Percentiles rank a stretch among this genome's conserved stretches.
Conservation (phyloP, 2,329 filamentous ascomycete genomes). For the Coleophoma cylindrospora region DNA sequence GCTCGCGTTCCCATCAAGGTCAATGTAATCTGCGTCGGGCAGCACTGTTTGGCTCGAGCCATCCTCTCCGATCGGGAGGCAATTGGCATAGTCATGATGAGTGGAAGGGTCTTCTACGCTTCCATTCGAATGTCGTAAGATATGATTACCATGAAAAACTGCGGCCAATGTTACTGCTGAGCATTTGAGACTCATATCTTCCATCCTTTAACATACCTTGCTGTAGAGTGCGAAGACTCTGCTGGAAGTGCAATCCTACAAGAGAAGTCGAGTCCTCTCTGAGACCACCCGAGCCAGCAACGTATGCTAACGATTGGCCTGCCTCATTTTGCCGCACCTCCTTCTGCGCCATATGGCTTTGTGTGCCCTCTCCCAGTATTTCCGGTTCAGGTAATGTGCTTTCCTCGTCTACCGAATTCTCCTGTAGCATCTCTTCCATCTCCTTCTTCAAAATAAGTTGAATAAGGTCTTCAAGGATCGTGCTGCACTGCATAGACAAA, state of each 20-base stretch:
- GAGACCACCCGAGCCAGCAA: neutral
- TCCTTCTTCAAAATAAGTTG: slow-evolving; percentile 8
- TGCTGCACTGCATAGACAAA: slow-evolving; percentile 30
- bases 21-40: no score
- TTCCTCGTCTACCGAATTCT: neutral
- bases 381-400: neutral
- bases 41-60: no score
- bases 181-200: no score
- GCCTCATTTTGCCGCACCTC: neutral
- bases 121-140: neutral
- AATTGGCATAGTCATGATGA: no score
- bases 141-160: neutral
- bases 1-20: neutral
- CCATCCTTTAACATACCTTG: neutral
- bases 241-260: neutral
- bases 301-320: neutral
- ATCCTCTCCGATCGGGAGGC: no score
- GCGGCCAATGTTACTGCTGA: neutral
- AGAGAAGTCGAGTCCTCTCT: neutral
- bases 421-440: slow-evolving; percentile 6
- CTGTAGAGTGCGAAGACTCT: neutral
- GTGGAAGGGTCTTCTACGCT: neutral
- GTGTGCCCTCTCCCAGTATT: neutral
- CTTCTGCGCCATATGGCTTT: neutral
- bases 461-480: slow-evolving; percentile 16